A percentile compares a stretch with the other conserved stretches of the same genome.
phyloP scores from a whole-genome alignment of 139 green algal genomes.

The Tetraselmis chui region DNA sequence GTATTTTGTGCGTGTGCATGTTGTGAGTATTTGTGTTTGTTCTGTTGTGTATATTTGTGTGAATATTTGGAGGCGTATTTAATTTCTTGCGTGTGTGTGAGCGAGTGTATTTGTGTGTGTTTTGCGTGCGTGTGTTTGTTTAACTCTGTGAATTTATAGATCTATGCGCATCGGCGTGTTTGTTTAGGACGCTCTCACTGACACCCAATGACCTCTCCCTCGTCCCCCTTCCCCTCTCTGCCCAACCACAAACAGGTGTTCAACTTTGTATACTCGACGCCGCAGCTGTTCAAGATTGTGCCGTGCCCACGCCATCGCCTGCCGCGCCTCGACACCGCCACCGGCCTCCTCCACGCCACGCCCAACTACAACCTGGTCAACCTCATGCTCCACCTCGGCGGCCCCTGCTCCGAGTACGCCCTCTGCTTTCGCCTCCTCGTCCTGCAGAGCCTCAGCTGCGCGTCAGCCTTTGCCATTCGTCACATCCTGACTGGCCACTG shows the following conservation, averaged over 20 bases:
- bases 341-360: constrained; percentile 62
- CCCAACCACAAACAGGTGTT: constrained; percentile 56
- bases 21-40: no score
- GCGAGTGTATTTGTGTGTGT: no score
- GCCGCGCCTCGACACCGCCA: constrained; percentile 77
- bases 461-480: constrained; percentile 44
- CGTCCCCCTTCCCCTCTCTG: no score
- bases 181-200: no score
- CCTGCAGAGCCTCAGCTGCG: constrained; percentile 71
- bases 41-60: no score
- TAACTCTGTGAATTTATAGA: no score
- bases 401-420: constrained; percentile 65
- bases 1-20: no score
- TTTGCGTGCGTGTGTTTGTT: no score
- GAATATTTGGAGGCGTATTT: no score
- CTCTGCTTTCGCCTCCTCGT: constrained; percentile 79
- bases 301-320: constrained; percentile 90
- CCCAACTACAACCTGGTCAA: constrained; percentile 96
- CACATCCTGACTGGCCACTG: constrained; percentile 55
- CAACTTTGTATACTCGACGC: constrained; percentile 96
- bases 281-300: constrained; percentile 94
- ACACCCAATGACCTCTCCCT: neutral
- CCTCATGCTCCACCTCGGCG: constrained; percentile 75
- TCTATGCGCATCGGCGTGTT: no score
- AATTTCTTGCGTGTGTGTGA: no score